phyloP scores from a whole-genome alignment of 495 filamentous ascomycete species.

The Bacidia gigantensis region DNA sequence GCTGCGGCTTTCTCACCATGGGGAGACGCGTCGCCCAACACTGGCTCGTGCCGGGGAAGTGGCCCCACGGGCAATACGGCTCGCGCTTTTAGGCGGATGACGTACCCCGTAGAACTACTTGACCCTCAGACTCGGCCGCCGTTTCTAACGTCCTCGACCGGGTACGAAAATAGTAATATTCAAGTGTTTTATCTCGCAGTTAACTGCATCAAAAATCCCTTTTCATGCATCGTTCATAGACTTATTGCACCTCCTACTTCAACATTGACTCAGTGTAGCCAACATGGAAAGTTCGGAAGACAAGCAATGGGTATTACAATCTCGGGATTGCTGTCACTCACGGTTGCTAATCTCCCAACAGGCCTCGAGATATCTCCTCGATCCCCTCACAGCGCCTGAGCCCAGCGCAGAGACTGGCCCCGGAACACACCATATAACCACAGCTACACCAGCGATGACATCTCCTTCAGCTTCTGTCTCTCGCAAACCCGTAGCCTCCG shows the following conservation, averaged over 20 bases:
- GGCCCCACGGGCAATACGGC: too few relatives aligned
- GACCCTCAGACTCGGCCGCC: not conserved
- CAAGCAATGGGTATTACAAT: conserved; percentile 24
- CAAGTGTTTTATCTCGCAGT: not conserved
- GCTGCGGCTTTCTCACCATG: not conserved
- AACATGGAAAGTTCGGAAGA: conserved; percentile 25
- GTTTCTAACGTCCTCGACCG: not conserved
- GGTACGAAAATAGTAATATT: not conserved
- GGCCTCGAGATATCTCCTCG: conserved; percentile 38
- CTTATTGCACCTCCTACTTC: too few relatives aligned
- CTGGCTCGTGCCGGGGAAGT: too few relatives aligned
- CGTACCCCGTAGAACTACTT: not conserved
- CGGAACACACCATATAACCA: conserved; percentile 31
- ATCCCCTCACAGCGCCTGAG: conserved; percentile 41
- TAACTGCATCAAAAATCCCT: too few relatives aligned
- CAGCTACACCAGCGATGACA: conserved; percentile 11
- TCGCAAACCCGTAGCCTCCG: conserved; percentile 10
- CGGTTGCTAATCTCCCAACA: conserved; percentile 2
- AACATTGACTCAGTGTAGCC: not conserved
- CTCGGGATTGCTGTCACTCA: not conserved
- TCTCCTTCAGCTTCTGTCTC: conserved; percentile 6
- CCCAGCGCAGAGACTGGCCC: conserved; percentile 40
- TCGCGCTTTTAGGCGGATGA: not conserved
- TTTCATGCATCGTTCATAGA: too few relatives aligned
- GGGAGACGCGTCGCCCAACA: not conserved